Conservation (phyloP, 352 stramenopile genomes). For the Phytophthora ohioensis region DNA sequence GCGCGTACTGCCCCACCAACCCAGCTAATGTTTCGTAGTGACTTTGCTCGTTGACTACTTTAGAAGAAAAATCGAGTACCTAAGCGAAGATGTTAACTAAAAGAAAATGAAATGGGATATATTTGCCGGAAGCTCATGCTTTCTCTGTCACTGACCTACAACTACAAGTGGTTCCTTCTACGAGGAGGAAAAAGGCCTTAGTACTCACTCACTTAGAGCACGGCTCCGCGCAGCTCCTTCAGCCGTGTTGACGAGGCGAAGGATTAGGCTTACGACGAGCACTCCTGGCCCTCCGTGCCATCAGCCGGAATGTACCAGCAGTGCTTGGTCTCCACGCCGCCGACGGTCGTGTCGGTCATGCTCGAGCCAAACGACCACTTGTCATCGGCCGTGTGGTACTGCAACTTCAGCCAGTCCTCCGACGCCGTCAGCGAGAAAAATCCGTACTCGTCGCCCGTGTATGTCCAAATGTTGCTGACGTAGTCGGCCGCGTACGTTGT, state of each 20-base stretch:
- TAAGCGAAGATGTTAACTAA: not conserved
- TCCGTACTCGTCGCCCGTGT: constrained; percentile 71
- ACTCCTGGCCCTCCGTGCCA: constrained; percentile 45
- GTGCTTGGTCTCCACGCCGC: constrained; percentile 72
- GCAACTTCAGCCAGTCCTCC: constrained; percentile 71
- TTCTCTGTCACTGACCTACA: constrained; percentile 38
- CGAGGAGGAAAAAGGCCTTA: constrained; percentile 24
- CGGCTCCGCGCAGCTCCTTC: constrained; percentile 4
- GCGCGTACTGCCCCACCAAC: not conserved
- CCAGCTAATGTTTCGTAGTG: constrained; percentile 2
- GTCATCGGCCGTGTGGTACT: constrained; percentile 72
- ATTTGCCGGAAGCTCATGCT: constrained; percentile 23
- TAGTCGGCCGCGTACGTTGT: constrained; percentile 62
- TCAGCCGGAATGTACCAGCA: constrained; percentile 76
- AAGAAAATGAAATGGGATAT: constrained; percentile 9
- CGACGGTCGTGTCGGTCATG: constrained; percentile 49
- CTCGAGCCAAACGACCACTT: constrained; percentile 64
- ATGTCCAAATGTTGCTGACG: constrained; percentile 71
- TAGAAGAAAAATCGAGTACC: too few species aligned
- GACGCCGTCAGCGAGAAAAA: constrained; percentile 73
- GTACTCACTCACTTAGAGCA: constrained; percentile 30
- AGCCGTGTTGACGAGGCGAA: constrained; percentile 9
- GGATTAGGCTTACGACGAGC: constrained; percentile 29
- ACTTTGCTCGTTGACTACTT: constrained; percentile 13
- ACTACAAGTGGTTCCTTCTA: constrained; percentile 35